phyloP scores from a whole-genome alignment of 495 filamentous ascomycete species.

The Xylaria nigripes region DNA sequence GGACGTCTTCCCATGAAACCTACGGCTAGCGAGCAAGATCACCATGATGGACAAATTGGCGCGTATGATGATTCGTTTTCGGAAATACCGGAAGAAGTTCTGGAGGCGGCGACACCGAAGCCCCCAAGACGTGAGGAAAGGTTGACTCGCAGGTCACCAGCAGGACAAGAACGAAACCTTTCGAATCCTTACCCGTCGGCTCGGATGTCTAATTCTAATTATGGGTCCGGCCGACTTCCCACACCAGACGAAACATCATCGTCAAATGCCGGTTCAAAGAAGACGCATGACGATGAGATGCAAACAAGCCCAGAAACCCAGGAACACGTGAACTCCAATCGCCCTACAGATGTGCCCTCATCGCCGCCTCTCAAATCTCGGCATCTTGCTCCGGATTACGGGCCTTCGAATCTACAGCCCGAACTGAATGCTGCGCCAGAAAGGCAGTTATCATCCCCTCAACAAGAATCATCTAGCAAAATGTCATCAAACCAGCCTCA shows the following conservation, averaged over 20 bases:
- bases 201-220: slow-evolving; percentile 24
- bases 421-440: slow-evolving; percentile 23
- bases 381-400: slow-evolving; percentile 23
- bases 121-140: slow-evolving; percentile 12
- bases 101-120: slow-evolving; percentile 42
- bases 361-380: slow-evolving; percentile 22
- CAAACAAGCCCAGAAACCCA: slow-evolving; percentile 8
- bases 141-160: background rate
- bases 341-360: slow-evolving; percentile 16
- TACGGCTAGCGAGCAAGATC: slow-evolving; percentile 5
- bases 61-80: slow-evolving; percentile 47
- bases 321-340: background rate
- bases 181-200: slow-evolving; percentile 4
- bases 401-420: slow-evolving; percentile 17
- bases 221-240: slow-evolving; percentile 38
- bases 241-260: slow-evolving; percentile 50
- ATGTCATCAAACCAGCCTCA: slow-evolving; percentile 11
- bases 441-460: slow-evolving; percentile 26
- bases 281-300: slow-evolving; percentile 13
- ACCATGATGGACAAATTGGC: slow-evolving; percentile 17
- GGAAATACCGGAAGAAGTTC: slow-evolving; percentile 38
- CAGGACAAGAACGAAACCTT: background rate
- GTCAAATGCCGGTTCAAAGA: slow-evolving; percentile 29
- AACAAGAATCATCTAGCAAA: slow-evolving; percentile 24
- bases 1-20: slow-evolving; percentile 18